These are phyloP conservation scores for Parastagonospora nodorum DNA, from an alignment of 2,329 filamentous ascomycete species.

Conservation along the genomic window DNA sequence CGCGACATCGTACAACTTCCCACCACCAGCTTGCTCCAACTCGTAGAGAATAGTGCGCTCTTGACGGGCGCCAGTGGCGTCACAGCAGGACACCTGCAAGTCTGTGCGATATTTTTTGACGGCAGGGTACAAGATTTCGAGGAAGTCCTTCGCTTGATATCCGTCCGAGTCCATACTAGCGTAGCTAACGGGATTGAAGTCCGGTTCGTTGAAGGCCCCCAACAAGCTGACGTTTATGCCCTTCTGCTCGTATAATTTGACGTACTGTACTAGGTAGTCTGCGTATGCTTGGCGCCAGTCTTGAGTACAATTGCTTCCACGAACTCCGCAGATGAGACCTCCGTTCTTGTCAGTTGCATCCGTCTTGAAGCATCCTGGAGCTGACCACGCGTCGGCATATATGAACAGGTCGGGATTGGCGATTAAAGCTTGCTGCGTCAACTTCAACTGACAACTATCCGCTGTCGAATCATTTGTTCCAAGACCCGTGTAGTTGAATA, in stretches of 20 bases:
- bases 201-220: slow-evolving; percentile 52
- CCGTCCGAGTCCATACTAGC: slow-evolving; percentile 54
- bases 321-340: slow-evolving; percentile 52
- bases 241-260: slow-evolving; percentile 45
- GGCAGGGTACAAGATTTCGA: slow-evolving; percentile 50
- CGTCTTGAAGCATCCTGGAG: slow-evolving; percentile 57
- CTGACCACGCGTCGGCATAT: slow-evolving; percentile 56
- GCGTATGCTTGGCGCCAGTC: slow-evolving; percentile 56
- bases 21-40: slow-evolving; percentile 43
- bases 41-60: slow-evolving; percentile 7
- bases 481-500: slow-evolving; percentile 18
- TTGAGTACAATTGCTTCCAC: slow-evolving; percentile 39
- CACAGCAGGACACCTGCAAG: slow-evolving; percentile 48
- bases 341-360: slow-evolving; percentile 50
- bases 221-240: slow-evolving; percentile 47
- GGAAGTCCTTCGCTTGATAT: slow-evolving; percentile 55
- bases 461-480: slow-evolving; percentile 10
- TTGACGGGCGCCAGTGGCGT: slow-evolving; percentile 41
- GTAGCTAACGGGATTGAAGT: slow-evolving; percentile 44
- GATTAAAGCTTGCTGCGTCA: slow-evolving; percentile 53
- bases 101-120: slow-evolving; percentile 39
- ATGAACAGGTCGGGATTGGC: slow-evolving; percentile 49
- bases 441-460: slow-evolving; percentile 54
- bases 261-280: slow-evolving; percentile 53
- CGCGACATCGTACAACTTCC: slow-evolving; percentile 43